Conservation (phyloP, 768 basidiomycete genomes). For the Hydnomerulius pinastri region DNA sequence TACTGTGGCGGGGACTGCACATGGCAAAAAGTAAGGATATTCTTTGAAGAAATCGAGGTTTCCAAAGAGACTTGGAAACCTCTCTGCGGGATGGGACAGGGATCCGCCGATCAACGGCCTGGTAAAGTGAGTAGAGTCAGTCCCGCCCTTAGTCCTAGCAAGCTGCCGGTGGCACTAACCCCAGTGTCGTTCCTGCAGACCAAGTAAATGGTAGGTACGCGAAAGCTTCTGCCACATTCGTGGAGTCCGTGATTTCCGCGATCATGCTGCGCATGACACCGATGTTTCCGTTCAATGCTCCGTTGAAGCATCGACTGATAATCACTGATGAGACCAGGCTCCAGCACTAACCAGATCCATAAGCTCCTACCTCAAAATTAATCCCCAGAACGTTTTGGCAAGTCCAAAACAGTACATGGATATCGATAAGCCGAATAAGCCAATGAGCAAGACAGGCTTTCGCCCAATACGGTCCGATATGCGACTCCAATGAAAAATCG, state of each 20-base stretch:
- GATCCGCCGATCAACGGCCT: conserved; percentile 67
- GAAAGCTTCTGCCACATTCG: conserved; percentile 39
- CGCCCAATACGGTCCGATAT: conserved; percentile 44
- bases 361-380: conserved; percentile 33
- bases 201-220: conserved; percentile 55
- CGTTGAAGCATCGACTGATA: conserved; percentile 39
- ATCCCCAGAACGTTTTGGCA: conserved; percentile 41
- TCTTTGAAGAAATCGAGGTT: conserved; percentile 54
- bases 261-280: conserved; percentile 44
- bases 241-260: conserved; percentile 36
- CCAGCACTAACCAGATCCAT: background rate
- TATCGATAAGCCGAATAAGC: conserved; percentile 40
- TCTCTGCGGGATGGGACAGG: conserved; percentile 63
- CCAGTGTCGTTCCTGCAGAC: conserved; percentile 41
- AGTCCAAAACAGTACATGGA: conserved; percentile 45
- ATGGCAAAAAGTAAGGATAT: conserved; percentile 71
- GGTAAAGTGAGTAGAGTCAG: background rate
- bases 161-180: conserved; percentile 25
- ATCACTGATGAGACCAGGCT: background rate
- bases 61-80: conserved; percentile 59
- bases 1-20: conserved; percentile 58
- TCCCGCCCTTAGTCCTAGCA: background rate
- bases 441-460: conserved; percentile 42
- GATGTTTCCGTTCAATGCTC: conserved; percentile 50
- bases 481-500: conserved; percentile 45